These are phyloP conservation scores for Euryodendron excelsum DNA, from an alignment of 148 eudicot genomes.

Conservation along the genomic window DNA sequence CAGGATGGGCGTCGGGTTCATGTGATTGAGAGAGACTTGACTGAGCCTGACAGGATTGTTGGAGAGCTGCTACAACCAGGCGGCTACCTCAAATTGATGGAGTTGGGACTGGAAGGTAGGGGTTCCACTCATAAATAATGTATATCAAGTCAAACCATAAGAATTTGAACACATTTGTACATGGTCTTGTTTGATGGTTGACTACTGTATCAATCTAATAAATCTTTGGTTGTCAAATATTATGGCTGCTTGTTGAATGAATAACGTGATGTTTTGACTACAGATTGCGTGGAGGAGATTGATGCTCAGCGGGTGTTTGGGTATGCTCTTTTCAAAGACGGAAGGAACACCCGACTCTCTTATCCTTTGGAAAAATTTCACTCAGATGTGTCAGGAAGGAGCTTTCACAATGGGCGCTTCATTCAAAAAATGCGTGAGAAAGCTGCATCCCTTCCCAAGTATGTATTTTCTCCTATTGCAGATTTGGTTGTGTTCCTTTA, in stretches of 20 bases:
- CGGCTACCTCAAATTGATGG: constrained; percentile 72
- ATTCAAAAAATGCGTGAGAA: constrained; percentile 81
- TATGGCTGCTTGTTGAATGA: constrained; percentile 11
- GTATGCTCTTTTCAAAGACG: constrained; percentile 81
- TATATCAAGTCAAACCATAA: background rate
- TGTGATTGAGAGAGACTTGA: constrained; percentile 79
- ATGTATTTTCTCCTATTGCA: constrained; percentile 13
- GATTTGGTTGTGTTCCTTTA: background rate
- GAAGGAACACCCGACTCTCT: constrained; percentile 62
- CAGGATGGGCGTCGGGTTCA: constrained; percentile 81
- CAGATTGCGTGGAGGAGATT: constrained; percentile 79
- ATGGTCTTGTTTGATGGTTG: background rate
- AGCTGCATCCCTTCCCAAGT: constrained; percentile 77
- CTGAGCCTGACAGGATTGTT: constrained; percentile 81
- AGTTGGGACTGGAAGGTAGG: constrained; percentile 75
- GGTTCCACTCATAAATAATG: background rate
- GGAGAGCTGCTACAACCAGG: constrained; percentile 90
- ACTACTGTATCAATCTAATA: background rate
- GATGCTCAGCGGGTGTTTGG: constrained; percentile 82
- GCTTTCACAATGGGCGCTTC: constrained; percentile 88
- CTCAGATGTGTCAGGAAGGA: constrained; percentile 73
- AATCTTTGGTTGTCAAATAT: background rate
- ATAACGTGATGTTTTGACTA: background rate
- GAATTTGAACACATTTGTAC: background rate
- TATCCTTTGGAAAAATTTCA: constrained; percentile 81